These are phyloP conservation scores for Septoria linicola DNA, from an alignment of 2,329 filamentous ascomycete species.

Conservation along the genomic window DNA sequence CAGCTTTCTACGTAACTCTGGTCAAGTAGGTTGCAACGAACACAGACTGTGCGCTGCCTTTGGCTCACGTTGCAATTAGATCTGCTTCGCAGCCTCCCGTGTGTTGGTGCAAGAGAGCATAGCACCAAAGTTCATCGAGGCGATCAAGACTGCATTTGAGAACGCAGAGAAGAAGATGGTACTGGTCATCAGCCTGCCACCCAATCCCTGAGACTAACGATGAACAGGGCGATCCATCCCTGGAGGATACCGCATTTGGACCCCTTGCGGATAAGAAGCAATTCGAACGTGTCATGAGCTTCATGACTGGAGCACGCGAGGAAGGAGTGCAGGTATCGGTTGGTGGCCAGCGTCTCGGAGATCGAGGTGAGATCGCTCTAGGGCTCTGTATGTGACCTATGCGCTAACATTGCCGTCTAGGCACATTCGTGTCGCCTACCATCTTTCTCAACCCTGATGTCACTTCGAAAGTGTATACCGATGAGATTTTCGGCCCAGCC, in stretches of 20 bases:
- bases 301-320: constrained; percentile 28
- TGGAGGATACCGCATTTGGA: constrained; percentile 3
- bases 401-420: constrained; percentile 33
- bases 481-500: constrained; percentile 64
- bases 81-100: too few species aligned
- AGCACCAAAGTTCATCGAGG: constrained; percentile 48
- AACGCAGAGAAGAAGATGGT: constrained; percentile 43
- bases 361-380: constrained; percentile 32
- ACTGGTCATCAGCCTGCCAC: too few species aligned
- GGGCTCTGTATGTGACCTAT: constrained; percentile 21
- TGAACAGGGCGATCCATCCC: constrained; percentile 66
- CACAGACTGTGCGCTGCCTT: too few species aligned
- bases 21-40: constrained; percentile 61
- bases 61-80: constrained; percentile 58
- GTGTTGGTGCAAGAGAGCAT: constrained; percentile 66
- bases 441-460: constrained; percentile 26
- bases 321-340: constrained; percentile 28
- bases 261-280: constrained; percentile 12
- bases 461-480: constrained; percentile 40
- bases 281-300: constrained; percentile 31
- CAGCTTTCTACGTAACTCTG: constrained; percentile 60
- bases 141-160: constrained; percentile 38
- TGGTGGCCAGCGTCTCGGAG: constrained; percentile 28
- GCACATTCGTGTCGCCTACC: constrained; percentile 46
- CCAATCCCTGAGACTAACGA: too few species aligned